Conservation (phyloP, 2,329 filamentous ascomycete species). For the Clarireedia hainanense region DNA sequence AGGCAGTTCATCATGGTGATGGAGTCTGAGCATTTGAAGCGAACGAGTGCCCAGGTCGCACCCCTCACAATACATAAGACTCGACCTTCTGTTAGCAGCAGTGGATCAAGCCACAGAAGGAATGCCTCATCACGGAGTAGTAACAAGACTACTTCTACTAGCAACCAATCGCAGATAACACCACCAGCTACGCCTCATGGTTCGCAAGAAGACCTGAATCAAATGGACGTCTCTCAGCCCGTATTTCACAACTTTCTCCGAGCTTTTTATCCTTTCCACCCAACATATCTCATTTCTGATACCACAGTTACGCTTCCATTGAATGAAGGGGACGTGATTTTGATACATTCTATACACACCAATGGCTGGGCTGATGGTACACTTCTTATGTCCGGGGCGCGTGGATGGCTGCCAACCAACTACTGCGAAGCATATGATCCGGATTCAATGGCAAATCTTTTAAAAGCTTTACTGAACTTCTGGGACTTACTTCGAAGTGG, state of each 20-base stretch:
- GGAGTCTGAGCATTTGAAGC: constrained; percentile 27
- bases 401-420: constrained; percentile 96
- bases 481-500: constrained; percentile 84
- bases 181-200: constrained; percentile 68
- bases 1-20: constrained; percentile 26
- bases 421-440: constrained; percentile 96
- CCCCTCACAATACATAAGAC: constrained; percentile 47
- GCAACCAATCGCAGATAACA: constrained; percentile 51
- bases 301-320: constrained; percentile 83
- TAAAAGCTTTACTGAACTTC: constrained; percentile 82
- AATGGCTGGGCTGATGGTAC: constrained; percentile 99
- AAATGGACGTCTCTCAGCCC: constrained; percentile 42
- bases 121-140: constrained; percentile 35
- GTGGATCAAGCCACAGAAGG: constrained; percentile 33
- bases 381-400: constrained; percentile 71
- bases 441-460: constrained; percentile 72
- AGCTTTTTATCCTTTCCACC: constrained; percentile 88
- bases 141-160: constrained; percentile 20
- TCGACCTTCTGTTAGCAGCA: constrained; percentile 28
- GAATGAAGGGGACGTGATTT: constrained; percentile 81
- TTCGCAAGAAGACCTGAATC: constrained; percentile 47
- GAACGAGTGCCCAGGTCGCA: constrained; percentile 54
- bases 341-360: constrained; percentile 93
- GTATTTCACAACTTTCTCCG: constrained; percentile 92
- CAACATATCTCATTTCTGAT: constrained; percentile 66